Conservation (phyloP, 1,284 basidiomycete genomes). For the Puccinia triticina region DNA sequence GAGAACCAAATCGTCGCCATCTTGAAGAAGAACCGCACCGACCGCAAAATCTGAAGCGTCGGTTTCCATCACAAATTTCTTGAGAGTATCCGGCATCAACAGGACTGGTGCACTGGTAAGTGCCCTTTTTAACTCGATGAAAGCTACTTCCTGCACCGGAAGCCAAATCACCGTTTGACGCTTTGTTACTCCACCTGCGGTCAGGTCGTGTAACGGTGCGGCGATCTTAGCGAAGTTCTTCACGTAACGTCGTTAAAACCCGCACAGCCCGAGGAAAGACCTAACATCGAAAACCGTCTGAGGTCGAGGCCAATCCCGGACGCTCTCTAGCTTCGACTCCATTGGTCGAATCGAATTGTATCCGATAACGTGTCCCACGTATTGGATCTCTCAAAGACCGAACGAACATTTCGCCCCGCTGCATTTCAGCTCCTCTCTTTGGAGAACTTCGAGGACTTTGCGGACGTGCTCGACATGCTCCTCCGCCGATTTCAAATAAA, state of each 20-base stretch:
- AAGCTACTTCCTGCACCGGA: not conserved
- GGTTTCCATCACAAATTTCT: too few relatives aligned
- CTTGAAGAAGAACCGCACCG: not conserved
- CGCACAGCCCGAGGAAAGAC: too few relatives aligned
- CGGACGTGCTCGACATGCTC: constrained; percentile 44
- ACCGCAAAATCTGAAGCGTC: constrained; percentile 10
- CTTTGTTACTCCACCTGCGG: not conserved
- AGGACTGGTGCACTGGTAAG: too few relatives aligned
- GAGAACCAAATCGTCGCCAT: not conserved
- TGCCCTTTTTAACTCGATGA: too few relatives aligned
- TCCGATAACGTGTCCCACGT: not conserved
- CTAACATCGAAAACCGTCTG: not conserved
- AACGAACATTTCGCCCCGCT: not conserved
- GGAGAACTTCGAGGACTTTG: not conserved
- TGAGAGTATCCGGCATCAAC: too few relatives aligned
- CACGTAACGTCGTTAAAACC: too few relatives aligned
- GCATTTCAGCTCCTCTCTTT: not conserved
- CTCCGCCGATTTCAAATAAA: constrained; percentile 32
- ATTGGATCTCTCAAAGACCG: not conserved
- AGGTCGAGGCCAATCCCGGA: not conserved
- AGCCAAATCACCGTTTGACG: not conserved
- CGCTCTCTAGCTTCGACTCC: not conserved
- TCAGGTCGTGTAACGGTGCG: too few relatives aligned
- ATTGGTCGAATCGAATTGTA: too few relatives aligned
- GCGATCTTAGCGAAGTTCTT: too few relatives aligned